phyloP scores from a whole-genome alignment of 2,329 filamentous ascomycete genomes.

The Tolypocladium album region DNA sequence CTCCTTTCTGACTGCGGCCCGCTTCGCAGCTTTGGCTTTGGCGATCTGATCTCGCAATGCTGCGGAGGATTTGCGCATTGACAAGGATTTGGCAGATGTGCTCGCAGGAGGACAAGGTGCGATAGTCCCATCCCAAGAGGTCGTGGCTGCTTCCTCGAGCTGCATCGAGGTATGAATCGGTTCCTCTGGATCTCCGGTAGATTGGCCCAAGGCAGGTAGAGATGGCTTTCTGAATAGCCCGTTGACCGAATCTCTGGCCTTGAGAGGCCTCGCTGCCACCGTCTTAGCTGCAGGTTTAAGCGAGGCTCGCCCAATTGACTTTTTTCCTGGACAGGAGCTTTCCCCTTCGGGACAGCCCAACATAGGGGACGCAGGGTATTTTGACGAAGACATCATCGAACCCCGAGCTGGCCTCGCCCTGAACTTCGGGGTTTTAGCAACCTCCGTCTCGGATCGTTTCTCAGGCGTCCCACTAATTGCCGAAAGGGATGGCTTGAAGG shows the following conservation, averaged over 20 bases:
- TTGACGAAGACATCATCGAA: constrained; percentile 10
- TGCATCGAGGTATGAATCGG: not conserved
- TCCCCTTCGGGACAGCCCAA: constrained; percentile 13
- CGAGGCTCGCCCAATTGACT: constrained; percentile 10
- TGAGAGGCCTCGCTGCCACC: constrained; percentile 31
- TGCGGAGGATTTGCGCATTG: constrained; percentile 57
- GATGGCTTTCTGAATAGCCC: constrained; percentile 47
- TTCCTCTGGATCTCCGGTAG: constrained; percentile 1
- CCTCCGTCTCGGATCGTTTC: constrained; percentile 9
- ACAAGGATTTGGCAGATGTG: constrained; percentile 10
- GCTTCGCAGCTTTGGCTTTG: constrained; percentile 76
- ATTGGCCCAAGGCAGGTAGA: constrained; percentile 25
- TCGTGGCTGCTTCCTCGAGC: constrained; percentile 1
- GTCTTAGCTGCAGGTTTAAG: constrained; percentile 36
- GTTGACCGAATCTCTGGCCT: constrained; percentile 40
- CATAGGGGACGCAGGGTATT: constrained; percentile 14
- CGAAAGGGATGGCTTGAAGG: constrained; percentile 31
- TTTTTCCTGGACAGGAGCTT: constrained; percentile 30
- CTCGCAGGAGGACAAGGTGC: constrained; percentile 9
- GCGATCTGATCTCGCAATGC: constrained; percentile 85
- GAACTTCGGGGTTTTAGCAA: constrained; percentile 12
- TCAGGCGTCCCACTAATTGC: constrained; percentile 34
- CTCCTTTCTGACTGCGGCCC: constrained; percentile 34
- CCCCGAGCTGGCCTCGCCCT: constrained; percentile 12
- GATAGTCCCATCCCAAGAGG: constrained; percentile 20